Evolutionary conservation across 305 asterid genomes (phyloP), one percentile per base, ranked within the genome.

Genomic region (Solanum aculeatissimum): DNA sequence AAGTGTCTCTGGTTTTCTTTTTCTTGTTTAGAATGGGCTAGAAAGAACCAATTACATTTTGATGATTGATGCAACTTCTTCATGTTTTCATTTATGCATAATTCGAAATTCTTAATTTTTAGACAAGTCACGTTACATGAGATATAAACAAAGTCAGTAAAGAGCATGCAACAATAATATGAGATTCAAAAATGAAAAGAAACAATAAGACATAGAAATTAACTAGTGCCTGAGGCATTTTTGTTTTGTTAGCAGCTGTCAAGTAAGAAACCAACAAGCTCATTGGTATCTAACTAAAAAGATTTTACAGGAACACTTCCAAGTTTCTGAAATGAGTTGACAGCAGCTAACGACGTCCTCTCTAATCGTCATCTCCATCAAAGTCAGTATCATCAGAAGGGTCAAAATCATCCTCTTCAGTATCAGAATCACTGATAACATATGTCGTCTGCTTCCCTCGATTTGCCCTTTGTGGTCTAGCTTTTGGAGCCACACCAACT

Each of bases 341-440:
- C 25, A 13, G 80, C 62, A 9, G 43, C 40, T 23, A 71, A 47
- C 4, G 16, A 47, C 4, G 16, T 49, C 29, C 16, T 78, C 83
- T 65, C 45, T 35, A 88, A 9, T 87, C 84, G 7, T 88, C 92
- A 29, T 90, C 93, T 47, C 84, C 92, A 49, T 77, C 69, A 23
- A 86, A 92, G 60, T 92, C 97, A n/a, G 91, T 89, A 82, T 87
- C 87, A 71, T 87, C 92, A 43, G 81, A 45, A n/a, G 86, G 84
- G 45, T 89, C 93, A 78, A 74, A 71, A 19, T 79, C 91, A 29
- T 68, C 90, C 2, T 75, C 86, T 66, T 90, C 98, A 38, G 85
- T 80, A 40, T 92, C 95, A 42, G 95, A 91, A 81, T 92, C 98
- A 86, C 98, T 94, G 53, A 96, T 77, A 19, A 96, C 92, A 54